Evolutionary conservation across 192 early-diverging fungal genomes (phyloP).

Genomic region (Endogone sp.): DNA sequence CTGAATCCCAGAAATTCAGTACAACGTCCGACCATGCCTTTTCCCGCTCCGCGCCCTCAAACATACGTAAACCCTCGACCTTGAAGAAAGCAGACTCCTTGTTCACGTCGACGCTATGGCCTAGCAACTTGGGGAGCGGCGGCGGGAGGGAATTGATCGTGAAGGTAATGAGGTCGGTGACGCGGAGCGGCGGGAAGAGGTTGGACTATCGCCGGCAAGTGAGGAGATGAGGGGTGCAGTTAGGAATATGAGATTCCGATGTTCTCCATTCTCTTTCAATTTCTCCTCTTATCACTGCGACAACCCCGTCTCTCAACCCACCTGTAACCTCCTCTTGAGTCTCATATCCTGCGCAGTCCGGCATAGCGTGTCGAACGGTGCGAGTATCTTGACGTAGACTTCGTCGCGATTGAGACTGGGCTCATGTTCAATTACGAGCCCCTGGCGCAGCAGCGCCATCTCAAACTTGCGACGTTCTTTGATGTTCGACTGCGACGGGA

Average conservation of each 20-base stretch:
- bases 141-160: not conserved
- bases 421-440: constrained; percentile 37
- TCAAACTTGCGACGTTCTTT: constrained; percentile 27
- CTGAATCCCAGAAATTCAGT: constrained; percentile 27
- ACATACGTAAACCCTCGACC: constrained; percentile 23
- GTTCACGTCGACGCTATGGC: constrained; percentile 1
- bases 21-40: constrained; percentile 33
- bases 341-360: constrained; percentile 22
- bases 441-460: constrained; percentile 26
- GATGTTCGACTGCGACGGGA: not conserved
- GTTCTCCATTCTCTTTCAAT: too few relatives aligned
- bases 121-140: not conserved
- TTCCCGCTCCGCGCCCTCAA: constrained; percentile 22
- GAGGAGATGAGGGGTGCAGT: not conserved
- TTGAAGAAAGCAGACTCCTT: constrained; percentile 35
- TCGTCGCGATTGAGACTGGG: constrained; percentile 26
- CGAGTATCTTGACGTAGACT: constrained; percentile 34
- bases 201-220: not conserved
- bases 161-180: not conserved
- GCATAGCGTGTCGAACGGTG: constrained; percentile 38
- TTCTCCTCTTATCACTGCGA: too few relatives aligned
- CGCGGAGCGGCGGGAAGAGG: not conserved
- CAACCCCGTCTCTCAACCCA: too few relatives aligned
- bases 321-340: not conserved
- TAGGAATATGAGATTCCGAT: too few relatives aligned